Evolutionary conservation across 495 filamentous ascomycete genomes (phyloP).

Genomic region (Physcia stellaris): DNA sequence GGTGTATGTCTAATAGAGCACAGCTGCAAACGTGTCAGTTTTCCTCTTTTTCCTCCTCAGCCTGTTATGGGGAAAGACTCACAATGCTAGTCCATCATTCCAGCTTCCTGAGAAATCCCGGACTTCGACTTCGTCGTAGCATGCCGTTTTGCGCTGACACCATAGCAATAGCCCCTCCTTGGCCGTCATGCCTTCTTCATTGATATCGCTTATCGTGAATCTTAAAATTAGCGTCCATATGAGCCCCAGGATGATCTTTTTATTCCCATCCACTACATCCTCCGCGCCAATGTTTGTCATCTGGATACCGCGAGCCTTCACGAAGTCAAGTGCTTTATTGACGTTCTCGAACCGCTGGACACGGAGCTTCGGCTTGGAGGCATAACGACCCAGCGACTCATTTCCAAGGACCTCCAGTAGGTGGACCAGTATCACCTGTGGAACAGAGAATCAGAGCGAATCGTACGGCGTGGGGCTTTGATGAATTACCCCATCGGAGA

Average conservation of each 20-base stretch:
- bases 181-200: constrained; percentile 92
- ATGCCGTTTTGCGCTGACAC: constrained; percentile 97
- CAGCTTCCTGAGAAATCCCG: constrained; percentile 88
- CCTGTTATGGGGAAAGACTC: constrained; percentile 12
- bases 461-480: constrained; percentile 2
- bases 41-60: not conserved
- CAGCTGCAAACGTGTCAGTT: constrained; percentile 34
- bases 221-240: constrained; percentile 97
- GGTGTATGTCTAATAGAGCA: constrained; percentile 89
- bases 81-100: constrained; percentile 94
- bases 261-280: constrained; percentile 95
- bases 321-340: constrained; percentile 85
- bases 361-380: constrained; percentile 83
- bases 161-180: constrained; percentile 91
- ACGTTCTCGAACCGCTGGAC: constrained; percentile 98
- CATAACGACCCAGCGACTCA: constrained; percentile 92
- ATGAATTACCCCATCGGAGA: constrained; percentile 74
- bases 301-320: constrained; percentile 79
- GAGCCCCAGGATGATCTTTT: constrained; percentile 90
- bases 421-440: constrained; percentile 83
- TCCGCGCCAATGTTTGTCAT: constrained; percentile 98
- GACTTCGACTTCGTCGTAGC: constrained; percentile 92
- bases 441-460: constrained; percentile 2
- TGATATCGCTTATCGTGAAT: constrained; percentile 98
- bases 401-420: constrained; percentile 87